Evolutionary conservation across 352 stramenopile genomes (phyloP).

Genomic region (Phytophthora pini): DNA sequence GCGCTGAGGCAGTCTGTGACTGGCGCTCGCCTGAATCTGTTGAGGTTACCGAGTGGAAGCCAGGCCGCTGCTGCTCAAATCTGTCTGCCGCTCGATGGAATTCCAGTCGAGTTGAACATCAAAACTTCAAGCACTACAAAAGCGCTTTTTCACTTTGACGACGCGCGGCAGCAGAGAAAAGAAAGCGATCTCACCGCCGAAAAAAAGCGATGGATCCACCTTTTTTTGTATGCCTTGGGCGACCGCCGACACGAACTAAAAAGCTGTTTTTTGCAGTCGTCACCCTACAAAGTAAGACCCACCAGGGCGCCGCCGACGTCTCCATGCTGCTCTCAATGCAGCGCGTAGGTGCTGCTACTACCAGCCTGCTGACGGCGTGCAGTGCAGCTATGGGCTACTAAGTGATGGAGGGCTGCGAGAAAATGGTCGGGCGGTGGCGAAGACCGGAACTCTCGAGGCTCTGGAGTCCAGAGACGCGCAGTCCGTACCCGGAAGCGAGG

Average conservation of each 20-base stretch:
- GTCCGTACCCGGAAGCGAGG: background rate
- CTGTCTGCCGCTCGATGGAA: background rate
- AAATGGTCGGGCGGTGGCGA: background rate
- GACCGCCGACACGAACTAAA: background rate
- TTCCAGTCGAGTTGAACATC: slow-evolving; percentile 31
- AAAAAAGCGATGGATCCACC: slow-evolving; percentile 1
- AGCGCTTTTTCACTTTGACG: slow-evolving; percentile 13
- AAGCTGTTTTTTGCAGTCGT: background rate
- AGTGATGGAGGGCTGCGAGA: background rate
- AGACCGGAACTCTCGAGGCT: background rate
- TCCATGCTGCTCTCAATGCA: too few relatives aligned
- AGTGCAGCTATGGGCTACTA: background rate
- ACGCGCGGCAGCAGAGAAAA: slow-evolving; percentile 12
- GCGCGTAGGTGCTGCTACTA: too few relatives aligned
- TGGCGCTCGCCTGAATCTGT: slow-evolving; percentile 15
- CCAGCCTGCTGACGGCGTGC: background rate
- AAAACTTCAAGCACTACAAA: slow-evolving; percentile 29
- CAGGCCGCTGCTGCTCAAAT: background rate
- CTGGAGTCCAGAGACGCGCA: slow-evolving; percentile 8
- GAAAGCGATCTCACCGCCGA: slow-evolving; percentile 10
- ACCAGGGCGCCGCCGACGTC: too few relatives aligned
- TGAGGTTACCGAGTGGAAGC: background rate
- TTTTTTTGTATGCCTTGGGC: background rate
- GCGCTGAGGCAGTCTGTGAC: slow-evolving; percentile 31
- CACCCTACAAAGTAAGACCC: slow-evolving; percentile 14